Evolutionary conservation across 2,329 filamentous ascomycete genomes (phyloP).

Genomic region (Arachnomyces sp.): DNA sequence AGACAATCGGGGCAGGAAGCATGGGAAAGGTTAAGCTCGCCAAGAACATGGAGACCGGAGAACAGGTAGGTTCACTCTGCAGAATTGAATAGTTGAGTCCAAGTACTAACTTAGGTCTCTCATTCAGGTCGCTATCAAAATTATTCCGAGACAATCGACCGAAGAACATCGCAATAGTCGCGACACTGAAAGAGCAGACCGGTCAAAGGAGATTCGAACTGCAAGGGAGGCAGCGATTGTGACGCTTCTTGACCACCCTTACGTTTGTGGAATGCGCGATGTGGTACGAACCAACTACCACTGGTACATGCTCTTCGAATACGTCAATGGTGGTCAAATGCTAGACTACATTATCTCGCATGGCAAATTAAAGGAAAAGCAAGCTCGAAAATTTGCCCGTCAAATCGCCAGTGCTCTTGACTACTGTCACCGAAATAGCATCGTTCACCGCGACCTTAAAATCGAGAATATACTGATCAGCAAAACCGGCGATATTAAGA

Average conservation of each 20-base stretch:
- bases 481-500: conserved; percentile 98
- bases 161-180: conserved; percentile 67
- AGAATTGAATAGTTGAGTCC: conserved; percentile 1
- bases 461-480: conserved; percentile 99
- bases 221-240: conserved; percentile 94
- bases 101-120: not conserved
- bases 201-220: conserved; percentile 92
- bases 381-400: conserved; percentile 91
- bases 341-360: conserved; percentile 99
- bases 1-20: conserved; percentile 93
- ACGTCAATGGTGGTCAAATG: conserved; percentile 98
- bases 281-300: conserved; percentile 94
- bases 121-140: conserved; percentile 83
- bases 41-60: conserved; percentile 77
- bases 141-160: conserved; percentile 81
- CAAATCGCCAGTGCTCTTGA: conserved; percentile 95
- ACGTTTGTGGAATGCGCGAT: conserved; percentile 92
- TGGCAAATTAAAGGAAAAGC: conserved; percentile 94
- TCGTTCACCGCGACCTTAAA: conserved; percentile 94
- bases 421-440: conserved; percentile 96
- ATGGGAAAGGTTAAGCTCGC: conserved; percentile 99
- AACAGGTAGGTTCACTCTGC: conserved; percentile 58
- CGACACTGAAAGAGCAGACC: conserved; percentile 82
- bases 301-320: conserved; percentile 99
- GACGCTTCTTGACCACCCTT: conserved; percentile 84